These are phyloP conservation scores for Candida maltosa DNA, from an alignment of 805 yeast genomes.

Conservation along the genomic window DNA sequence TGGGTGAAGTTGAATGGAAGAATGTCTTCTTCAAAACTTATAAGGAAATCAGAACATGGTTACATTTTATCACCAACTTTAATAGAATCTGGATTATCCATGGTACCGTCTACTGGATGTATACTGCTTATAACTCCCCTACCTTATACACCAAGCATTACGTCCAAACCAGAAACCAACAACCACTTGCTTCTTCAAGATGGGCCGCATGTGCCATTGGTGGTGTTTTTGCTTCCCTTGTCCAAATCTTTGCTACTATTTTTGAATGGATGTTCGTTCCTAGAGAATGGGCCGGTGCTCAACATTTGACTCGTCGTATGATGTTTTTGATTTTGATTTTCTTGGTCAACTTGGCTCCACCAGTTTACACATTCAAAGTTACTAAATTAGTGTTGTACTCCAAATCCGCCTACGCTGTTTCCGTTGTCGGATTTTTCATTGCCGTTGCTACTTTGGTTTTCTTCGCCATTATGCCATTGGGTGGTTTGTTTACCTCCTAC, in stretches of 20 bases:
- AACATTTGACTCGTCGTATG: conserved; percentile 86
- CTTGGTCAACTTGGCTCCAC: conserved; percentile 76
- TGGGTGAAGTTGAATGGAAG: conserved; percentile 92
- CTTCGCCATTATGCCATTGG: conserved; percentile 93
- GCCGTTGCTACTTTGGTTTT: conserved; percentile 80
- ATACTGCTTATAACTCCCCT: conserved; percentile 89
- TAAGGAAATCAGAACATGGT: conserved; percentile 95
- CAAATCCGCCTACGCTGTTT: conserved; percentile 69
- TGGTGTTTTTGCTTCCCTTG: conserved; percentile 78
- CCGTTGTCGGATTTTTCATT: conserved; percentile 85
- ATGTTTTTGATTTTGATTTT: conserved; percentile 67
- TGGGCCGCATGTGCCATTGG: conserved; percentile 95
- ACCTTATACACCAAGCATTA: conserved; percentile 85
- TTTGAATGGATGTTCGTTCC: conserved; percentile 97
- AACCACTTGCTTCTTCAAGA: conserved; percentile 83
- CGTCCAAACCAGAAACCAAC: conserved; percentile 75
- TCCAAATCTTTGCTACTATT: conserved; percentile 84
- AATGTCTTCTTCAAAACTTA: conserved; percentile 93
- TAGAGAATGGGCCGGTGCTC: conserved; percentile 99
- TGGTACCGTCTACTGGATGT: conserved; percentile 89
- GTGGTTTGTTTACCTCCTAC: conserved; percentile 92
- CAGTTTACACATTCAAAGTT: conserved; percentile 79
- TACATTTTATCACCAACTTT: conserved; percentile 90
- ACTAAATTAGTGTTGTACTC: conserved; percentile 67
- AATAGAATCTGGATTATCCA: conserved; percentile 98